phyloP scores from a whole-genome alignment of 768 basidiomycete genomes.

The Tephrocybe sp. region DNA sequence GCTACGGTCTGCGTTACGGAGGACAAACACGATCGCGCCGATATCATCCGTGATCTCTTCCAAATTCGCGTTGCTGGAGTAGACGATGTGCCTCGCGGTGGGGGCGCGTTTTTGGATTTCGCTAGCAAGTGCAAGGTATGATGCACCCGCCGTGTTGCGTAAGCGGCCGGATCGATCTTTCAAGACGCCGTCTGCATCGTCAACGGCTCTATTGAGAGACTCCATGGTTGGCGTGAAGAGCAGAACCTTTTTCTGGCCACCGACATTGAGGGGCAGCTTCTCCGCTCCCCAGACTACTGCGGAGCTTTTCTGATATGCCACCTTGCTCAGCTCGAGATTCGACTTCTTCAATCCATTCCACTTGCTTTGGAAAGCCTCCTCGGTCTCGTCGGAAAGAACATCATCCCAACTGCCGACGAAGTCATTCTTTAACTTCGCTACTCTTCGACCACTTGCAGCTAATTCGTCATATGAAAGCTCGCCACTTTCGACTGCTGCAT shows the following conservation, averaged over 20 bases:
- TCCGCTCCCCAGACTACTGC: conserved; percentile 45
- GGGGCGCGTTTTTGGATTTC: conserved; percentile 31
- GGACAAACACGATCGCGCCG: conserved; percentile 48
- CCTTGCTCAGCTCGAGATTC: conserved; percentile 41
- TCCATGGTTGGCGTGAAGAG: conserved; percentile 59
- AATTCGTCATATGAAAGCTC: conserved; percentile 38
- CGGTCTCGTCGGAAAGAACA: conserved; percentile 28
- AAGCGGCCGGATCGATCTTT: conserved; percentile 40
- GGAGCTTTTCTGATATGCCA: conserved; percentile 48
- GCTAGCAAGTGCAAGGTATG: conserved; percentile 50
- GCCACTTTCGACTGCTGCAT: conserved; percentile 48
- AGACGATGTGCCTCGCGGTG: conserved; percentile 46
- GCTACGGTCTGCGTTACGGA: conserved; percentile 54
- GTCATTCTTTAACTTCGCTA: conserved; percentile 47
- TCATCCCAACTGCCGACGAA: conserved; percentile 51
- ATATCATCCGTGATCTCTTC: conserved; percentile 15
- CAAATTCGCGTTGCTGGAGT: conserved; percentile 21
- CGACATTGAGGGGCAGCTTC: conserved; percentile 35
- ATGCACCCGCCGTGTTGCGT: conserved; percentile 58
- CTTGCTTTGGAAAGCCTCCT: conserved; percentile 22
- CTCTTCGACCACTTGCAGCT: conserved; percentile 41
- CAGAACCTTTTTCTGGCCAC: conserved; percentile 28
- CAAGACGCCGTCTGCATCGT: conserved; percentile 48
- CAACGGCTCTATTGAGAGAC: conserved; percentile 62
- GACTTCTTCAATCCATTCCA: conserved; percentile 38